A percentile compares a stretch with the other conserved stretches of the same genome.
Conservation (phyloP, 805 yeast genomes). For the Citeromyces matritensis region DNA sequence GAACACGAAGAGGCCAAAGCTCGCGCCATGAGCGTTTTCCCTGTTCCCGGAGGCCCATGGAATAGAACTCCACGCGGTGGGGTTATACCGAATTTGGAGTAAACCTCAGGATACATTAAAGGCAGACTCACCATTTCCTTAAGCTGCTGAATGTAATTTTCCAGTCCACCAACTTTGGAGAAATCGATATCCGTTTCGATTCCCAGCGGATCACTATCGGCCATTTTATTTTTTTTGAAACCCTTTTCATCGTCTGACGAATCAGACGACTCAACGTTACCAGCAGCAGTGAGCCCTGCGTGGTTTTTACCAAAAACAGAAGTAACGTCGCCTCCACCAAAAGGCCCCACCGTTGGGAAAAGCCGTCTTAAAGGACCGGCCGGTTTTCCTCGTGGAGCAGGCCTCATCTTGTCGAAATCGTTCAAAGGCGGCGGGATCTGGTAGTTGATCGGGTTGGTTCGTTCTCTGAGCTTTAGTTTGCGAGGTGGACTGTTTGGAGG, state of each 20-base stretch:
- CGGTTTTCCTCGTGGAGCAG: constrained; percentile 13
- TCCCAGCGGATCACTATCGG: constrained; percentile 90
- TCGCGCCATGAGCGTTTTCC: constrained; percentile 95
- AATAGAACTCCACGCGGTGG: constrained; percentile 96
- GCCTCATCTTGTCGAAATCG: constrained; percentile 1
- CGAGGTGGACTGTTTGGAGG: constrained; percentile 35
- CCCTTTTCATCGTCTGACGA: constrained; percentile 28
- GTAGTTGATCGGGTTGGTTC: constrained; percentile 59
- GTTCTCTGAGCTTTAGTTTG: constrained; percentile 34
- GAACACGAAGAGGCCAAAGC: constrained; percentile 95
- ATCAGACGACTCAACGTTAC: constrained; percentile 24
- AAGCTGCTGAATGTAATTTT: constrained; percentile 76
- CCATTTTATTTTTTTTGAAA: constrained; percentile 41
- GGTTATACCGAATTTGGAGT: constrained; percentile 76
- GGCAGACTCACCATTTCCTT: constrained; percentile 97
- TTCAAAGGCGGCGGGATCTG: constrained; percentile 68
- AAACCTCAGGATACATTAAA: constrained; percentile 82
- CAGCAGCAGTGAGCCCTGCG: constrained; percentile 27
- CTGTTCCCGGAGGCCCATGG: constrained; percentile 99
- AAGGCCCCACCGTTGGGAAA: constrained; percentile 93
- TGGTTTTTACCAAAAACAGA: constrained; percentile 60
- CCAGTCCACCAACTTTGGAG: constrained; percentile 81
- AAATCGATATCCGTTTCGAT: constrained; percentile 52
- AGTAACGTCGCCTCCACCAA: constrained; percentile 90
- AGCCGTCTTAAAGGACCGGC: constrained; percentile 24